A percentile compares a stretch with the other conserved stretches of the same genome.
Evolutionary conservation across 371 early-diverging fungal genomes (phyloP).

Genomic region (Rhizopus arrhizus): DNA sequence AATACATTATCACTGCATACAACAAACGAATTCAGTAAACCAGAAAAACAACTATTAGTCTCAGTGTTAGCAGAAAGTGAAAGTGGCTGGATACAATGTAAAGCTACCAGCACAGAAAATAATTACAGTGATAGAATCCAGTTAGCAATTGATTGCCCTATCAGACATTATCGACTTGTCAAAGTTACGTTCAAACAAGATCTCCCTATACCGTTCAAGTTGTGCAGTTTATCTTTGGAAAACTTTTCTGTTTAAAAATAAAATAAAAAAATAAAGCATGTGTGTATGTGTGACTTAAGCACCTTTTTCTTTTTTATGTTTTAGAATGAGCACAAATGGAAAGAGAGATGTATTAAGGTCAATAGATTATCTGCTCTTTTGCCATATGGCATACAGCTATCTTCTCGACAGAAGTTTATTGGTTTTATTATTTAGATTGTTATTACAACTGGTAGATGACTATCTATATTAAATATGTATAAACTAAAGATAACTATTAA

Average conservation of each 20-base stretch:
- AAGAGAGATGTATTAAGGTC: constrained; percentile 49
- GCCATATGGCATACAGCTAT: constrained; percentile 46
- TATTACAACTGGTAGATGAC: constrained; percentile 40
- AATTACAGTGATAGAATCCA: constrained; percentile 8
- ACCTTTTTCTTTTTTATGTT: constrained; percentile 27
- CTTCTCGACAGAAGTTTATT: constrained; percentile 48
- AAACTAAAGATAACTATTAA: not conserved
- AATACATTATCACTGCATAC: constrained; percentile 34
- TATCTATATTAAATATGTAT: not conserved
- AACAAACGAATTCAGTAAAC: constrained; percentile 25
- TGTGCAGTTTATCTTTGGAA: constrained; percentile 45
- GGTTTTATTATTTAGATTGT: constrained; percentile 36
- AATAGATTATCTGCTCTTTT: constrained; percentile 44
- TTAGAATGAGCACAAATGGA: constrained; percentile 43
- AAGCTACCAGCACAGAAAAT: constrained; percentile 9
- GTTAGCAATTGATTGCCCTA: constrained; percentile 22
- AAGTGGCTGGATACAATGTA: constrained; percentile 35
- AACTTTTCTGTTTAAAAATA: constrained; percentile 29
- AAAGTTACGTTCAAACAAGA: constrained; percentile 32
- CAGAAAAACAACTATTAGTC: constrained; percentile 29
- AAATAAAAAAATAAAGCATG: not conserved
- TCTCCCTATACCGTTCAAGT: constrained; percentile 34
- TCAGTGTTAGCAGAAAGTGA: constrained; percentile 30
- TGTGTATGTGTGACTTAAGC: constrained; percentile 11
- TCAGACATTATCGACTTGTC: constrained; percentile 27